Evolutionary conservation across 176 grass and related monocot genomes (phyloP).

Genomic region (Themeda triandra): DNA sequence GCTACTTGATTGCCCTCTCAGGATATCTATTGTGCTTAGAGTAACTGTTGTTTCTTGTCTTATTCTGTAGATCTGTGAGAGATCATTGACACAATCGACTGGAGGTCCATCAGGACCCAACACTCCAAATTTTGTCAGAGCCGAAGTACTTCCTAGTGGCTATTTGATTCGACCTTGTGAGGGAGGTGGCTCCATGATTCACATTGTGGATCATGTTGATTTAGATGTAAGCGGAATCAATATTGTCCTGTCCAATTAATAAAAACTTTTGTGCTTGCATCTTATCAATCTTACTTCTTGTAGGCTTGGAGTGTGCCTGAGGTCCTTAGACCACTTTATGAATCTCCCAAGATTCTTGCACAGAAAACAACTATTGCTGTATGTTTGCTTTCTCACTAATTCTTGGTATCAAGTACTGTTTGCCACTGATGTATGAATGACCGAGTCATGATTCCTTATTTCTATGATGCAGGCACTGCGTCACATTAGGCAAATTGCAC

Average conservation of each 20-base stretch:
- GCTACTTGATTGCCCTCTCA: neutral
- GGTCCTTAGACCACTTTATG: slow-evolving; percentile 92
- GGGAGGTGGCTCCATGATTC: slow-evolving; percentile 98
- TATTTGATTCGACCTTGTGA: slow-evolving; percentile 97
- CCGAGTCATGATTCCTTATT: neutral
- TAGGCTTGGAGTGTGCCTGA: slow-evolving; percentile 98
- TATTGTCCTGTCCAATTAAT: neutral
- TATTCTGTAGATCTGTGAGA: slow-evolving; percentile 89
- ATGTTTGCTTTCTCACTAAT: slow-evolving; percentile 28
- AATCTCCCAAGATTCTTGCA: slow-evolving; percentile 88
- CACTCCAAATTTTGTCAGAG: slow-evolving; percentile 85
- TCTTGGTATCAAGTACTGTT: neutral
- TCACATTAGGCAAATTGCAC: slow-evolving; percentile 84
- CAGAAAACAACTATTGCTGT: slow-evolving; percentile 97
- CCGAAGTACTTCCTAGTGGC: slow-evolving; percentile 90
- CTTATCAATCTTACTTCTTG: slow-evolving; percentile 9
- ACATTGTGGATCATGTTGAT: slow-evolving; percentile 99
- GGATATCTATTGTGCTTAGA: neutral
- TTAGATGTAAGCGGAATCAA: slow-evolving; percentile 69
- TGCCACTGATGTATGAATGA: neutral
- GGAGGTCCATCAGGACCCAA: slow-evolving; percentile 86
- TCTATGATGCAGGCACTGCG: slow-evolving; percentile 64
- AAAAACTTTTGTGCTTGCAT: slow-evolving; percentile 7
- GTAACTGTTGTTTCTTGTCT: slow-evolving; percentile 25
- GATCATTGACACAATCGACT: slow-evolving; percentile 82